Evolutionary conservation across 148 eudicot genomes (phyloP).

Genomic region (Rhododendron mucronatum): DNA sequence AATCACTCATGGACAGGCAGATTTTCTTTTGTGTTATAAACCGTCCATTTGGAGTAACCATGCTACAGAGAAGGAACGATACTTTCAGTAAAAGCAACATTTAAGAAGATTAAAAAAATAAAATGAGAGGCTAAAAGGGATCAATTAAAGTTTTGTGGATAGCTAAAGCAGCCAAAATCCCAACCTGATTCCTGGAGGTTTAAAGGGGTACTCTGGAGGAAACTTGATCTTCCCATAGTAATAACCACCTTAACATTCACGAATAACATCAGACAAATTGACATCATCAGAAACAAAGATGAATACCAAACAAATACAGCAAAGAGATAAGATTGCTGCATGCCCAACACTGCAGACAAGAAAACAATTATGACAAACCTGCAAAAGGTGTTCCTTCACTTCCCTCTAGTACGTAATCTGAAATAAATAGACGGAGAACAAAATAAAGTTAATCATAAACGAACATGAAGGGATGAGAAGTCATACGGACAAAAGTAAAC

Average conservation of each 20-base stretch:
- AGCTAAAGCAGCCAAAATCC: background rate
- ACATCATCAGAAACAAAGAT: background rate
- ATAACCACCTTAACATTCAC: conserved; percentile 54
- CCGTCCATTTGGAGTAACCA: conserved; percentile 90
- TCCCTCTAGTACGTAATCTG: conserved; percentile 89
- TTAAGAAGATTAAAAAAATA: background rate
- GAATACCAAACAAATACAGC: background rate
- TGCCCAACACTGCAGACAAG: background rate
- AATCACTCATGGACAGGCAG: conserved; percentile 86
- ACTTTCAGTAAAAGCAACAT: background rate
- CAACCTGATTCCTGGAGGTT: conserved; percentile 87
- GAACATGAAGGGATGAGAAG: background rate
- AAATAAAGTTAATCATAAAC: background rate
- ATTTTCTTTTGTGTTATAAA: conserved; percentile 76
- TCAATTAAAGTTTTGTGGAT: background rate
- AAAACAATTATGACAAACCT: conserved; percentile 33
- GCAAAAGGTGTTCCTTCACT: conserved; percentile 89
- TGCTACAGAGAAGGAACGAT: conserved; percentile 34
- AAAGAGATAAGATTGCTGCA: background rate
- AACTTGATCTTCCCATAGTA: conserved; percentile 85
- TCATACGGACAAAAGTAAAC: background rate
- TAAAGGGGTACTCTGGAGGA: conserved; percentile 86
- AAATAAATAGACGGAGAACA: background rate
- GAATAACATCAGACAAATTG: background rate
- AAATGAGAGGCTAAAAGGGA: background rate